These are phyloP conservation scores for Macrolepiota fuliginosa DNA, from an alignment of 768 basidiomycete species.

Conservation along the genomic window DNA sequence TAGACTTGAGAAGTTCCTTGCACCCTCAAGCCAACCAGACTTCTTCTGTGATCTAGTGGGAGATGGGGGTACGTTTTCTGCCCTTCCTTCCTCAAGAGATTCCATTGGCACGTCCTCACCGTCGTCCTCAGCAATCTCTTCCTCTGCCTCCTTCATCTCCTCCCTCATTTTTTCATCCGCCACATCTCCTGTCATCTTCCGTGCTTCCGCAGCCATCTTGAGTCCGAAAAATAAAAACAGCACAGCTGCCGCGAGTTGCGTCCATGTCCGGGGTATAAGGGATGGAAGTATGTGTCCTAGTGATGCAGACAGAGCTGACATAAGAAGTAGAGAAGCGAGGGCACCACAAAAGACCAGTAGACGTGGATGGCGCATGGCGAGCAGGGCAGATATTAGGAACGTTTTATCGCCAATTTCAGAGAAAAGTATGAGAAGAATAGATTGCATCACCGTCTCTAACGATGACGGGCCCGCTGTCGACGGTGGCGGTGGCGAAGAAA, in stretches of 20 bases:
- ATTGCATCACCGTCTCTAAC: constrained; percentile 60
- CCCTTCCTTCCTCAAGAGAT: constrained; percentile 70
- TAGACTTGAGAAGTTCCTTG: constrained; percentile 79
- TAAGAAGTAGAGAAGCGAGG: constrained; percentile 81
- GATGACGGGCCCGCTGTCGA: background rate
- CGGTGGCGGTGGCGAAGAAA: constrained; percentile 1
- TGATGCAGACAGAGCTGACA: constrained; percentile 93
- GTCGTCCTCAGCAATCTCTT: constrained; percentile 86
- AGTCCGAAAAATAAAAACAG: constrained; percentile 90
- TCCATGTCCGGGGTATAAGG: constrained; percentile 69
- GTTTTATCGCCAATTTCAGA: constrained; percentile 98
- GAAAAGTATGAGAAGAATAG: constrained; percentile 88
- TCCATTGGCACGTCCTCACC: constrained; percentile 62
- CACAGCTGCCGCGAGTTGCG: constrained; percentile 69
- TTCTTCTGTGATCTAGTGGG: constrained; percentile 19
- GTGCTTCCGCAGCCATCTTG: constrained; percentile 86
- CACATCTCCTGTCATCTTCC: constrained; percentile 57
- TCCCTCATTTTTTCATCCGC: constrained; percentile 84
- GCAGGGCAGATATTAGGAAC: constrained; percentile 80
- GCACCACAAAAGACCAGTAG: constrained; percentile 86
- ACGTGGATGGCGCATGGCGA: constrained; percentile 90
- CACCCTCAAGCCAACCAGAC: constrained; percentile 47
- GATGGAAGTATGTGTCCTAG: constrained; percentile 88
- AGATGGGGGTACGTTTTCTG: constrained; percentile 16
- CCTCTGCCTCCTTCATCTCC: constrained; percentile 95